phyloP scores from a whole-genome alignment of 1,284 basidiomycete genomes.

The Cryptococcus floricola region DNA sequence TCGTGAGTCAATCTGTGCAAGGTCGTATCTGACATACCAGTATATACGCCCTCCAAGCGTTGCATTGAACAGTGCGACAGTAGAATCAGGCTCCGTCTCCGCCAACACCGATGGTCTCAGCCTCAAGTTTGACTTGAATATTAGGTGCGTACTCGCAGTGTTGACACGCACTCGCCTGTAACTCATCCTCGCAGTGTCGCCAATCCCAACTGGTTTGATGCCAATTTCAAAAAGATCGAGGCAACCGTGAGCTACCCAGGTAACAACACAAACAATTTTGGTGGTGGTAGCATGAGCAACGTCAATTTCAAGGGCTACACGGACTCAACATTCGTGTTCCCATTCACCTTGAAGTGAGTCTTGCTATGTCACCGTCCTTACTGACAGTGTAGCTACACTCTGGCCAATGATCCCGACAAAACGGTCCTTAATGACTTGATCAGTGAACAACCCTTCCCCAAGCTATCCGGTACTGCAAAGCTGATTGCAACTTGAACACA shows the following conservation, averaged over 20 bases:
- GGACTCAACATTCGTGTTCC: conserved; percentile 73
- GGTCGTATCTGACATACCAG: conserved; percentile 48
- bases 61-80: conserved; percentile 58
- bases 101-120: conserved; percentile 52
- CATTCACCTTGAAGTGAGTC: conserved; percentile 61
- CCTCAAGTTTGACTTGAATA: conserved; percentile 64
- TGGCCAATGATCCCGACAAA: conserved; percentile 58
- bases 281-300: conserved; percentile 62
- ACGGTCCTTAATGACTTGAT: conserved; percentile 59
- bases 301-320: conserved; percentile 63
- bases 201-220: conserved; percentile 82
- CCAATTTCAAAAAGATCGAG: conserved; percentile 65
- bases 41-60: conserved; percentile 75
- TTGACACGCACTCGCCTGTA: not conserved
- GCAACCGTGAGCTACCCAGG: conserved; percentile 71
- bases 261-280: conserved; percentile 60
- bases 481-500: conserved; percentile 47
- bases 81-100: conserved; percentile 43
- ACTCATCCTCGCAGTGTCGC: conserved; percentile 56
- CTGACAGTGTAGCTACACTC: conserved; percentile 55
- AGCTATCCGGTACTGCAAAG: conserved; percentile 1
- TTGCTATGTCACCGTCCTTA: not conserved
- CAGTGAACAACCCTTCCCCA: conserved; percentile 16
- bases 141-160: conserved; percentile 55
- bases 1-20: conserved; percentile 55